phyloP scores from a whole-genome alignment of 345 rosid genomes.

The Corchorus capsularis region DNA sequence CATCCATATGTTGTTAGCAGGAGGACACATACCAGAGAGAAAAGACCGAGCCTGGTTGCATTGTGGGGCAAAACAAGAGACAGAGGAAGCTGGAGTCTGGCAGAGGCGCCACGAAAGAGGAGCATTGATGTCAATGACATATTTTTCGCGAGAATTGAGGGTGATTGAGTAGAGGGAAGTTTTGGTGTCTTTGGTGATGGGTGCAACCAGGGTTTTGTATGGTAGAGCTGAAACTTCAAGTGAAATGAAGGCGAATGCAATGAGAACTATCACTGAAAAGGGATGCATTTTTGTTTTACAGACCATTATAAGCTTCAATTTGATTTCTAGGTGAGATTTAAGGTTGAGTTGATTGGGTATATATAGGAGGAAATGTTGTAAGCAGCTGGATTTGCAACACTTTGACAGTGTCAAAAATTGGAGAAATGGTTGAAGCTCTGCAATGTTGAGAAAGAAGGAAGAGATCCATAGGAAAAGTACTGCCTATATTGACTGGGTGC shows the following conservation, averaged over 20 bases:
- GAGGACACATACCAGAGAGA: constrained; percentile 22
- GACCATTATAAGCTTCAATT: neutral
- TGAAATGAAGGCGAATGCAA: neutral
- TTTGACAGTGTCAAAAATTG: too few relatives aligned
- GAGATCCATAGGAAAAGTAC: too few relatives aligned
- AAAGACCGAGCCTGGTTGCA: constrained; percentile 24
- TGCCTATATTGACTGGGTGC: too few relatives aligned
- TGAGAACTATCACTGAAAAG: neutral
- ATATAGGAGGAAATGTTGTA: neutral
- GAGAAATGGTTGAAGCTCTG: too few relatives aligned
- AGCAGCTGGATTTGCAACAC: neutral
- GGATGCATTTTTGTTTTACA: neutral
- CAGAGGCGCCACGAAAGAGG: constrained; percentile 29
- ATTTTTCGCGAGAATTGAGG: constrained; percentile 27
- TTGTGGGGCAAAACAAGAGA: constrained; percentile 23
- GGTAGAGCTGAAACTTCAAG: constrained; percentile 1
- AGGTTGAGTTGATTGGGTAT: neutral
- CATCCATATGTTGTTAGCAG: constrained; percentile 22
- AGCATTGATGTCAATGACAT: constrained; percentile 31
- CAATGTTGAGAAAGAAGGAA: too few relatives aligned
- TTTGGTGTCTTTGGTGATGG: constrained; percentile 34
- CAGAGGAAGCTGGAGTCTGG: constrained; percentile 7
- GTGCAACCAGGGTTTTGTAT: constrained; percentile 32
- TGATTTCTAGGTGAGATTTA: neutral
- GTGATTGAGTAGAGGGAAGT: constrained; percentile 36